Percentiles rank a stretch among this genome's conserved stretches.
phyloP scores from a whole-genome alignment of 225 moss, liverwort and hornwort species.

The Pleurozium schreberi region DNA sequence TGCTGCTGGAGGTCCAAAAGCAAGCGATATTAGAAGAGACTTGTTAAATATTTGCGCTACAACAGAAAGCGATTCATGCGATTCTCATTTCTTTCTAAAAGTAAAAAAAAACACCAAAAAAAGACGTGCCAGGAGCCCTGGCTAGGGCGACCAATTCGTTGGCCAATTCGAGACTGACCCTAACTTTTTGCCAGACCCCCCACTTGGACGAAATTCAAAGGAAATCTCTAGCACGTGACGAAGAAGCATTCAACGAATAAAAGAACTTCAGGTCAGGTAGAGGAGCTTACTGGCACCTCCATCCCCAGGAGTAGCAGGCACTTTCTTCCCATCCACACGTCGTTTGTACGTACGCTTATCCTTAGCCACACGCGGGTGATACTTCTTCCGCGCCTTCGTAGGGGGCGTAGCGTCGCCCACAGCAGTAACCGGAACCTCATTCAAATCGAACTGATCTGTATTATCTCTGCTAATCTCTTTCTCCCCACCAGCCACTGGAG shows the following conservation, averaged over 20 bases:
- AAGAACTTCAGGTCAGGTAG: neutral
- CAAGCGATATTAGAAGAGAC: neutral
- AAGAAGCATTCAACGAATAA: neutral
- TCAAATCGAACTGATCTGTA: slow-evolving; percentile 27
- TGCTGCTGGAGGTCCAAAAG: neutral
- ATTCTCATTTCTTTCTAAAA: neutral
- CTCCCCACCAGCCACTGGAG: neutral
- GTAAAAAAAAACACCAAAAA: neutral
- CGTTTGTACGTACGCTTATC: slow-evolving; percentile 39
- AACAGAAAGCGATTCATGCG: neutral
- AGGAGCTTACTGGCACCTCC: neutral
- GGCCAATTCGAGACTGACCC: neutral
- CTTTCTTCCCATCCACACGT: slow-evolving; percentile 15
- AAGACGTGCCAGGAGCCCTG: neutral
- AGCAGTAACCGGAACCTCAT: slow-evolving; percentile 23
- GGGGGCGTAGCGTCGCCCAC: slow-evolving; percentile 4
- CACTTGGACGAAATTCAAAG: neutral
- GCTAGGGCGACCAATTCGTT: neutral
- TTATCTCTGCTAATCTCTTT: neutral
- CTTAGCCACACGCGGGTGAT: slow-evolving; percentile 44
- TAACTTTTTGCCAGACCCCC: neutral
- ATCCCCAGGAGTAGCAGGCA: neutral
- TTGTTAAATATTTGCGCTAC: neutral
- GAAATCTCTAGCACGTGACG: neutral
- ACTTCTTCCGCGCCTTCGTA: slow-evolving; percentile 33